Percentiles rank a stretch among this genome's conserved stretches.
These are phyloP conservation scores for Dendrobium officinale DNA, from an alignment of 106 monocot genomes.

Conservation along the genomic window DNA sequence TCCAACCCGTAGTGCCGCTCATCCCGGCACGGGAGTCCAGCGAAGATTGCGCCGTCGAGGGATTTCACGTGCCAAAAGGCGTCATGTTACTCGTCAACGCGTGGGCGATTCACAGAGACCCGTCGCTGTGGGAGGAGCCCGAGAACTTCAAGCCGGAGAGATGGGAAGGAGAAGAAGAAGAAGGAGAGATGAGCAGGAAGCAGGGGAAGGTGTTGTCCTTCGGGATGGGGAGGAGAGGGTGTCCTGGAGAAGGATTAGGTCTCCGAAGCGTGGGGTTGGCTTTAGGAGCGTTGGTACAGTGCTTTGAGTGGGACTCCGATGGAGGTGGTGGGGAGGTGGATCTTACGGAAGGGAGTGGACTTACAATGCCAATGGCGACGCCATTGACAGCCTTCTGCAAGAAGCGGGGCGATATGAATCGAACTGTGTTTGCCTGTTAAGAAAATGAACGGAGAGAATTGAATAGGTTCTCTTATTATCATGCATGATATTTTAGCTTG, in stretches of 20 bases:
- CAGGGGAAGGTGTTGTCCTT: constrained; percentile 12
- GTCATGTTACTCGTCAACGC: constrained; percentile 12
- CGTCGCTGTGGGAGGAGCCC: background rate
- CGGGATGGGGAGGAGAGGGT: constrained; percentile 34
- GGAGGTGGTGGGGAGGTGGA: constrained; percentile 10
- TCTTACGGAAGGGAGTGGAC: constrained; percentile 11
- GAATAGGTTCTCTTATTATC: no score
- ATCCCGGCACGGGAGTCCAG: constrained; percentile 10
- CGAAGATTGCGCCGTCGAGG: constrained; percentile 10
- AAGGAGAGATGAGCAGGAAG: background rate
- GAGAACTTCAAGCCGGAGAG: constrained; percentile 9
- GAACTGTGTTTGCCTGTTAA: no score
- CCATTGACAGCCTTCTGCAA: background rate
- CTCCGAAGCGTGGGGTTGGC: constrained; percentile 7
- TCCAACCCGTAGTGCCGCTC: constrained; percentile 5
- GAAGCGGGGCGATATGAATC: background rate
- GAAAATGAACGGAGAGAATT: no score
- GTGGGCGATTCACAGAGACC: constrained; percentile 13
- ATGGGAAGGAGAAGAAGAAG: background rate
- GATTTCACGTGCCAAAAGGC: constrained; percentile 5
- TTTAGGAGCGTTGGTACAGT: constrained; percentile 19
- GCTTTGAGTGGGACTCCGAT: constrained; percentile 33
- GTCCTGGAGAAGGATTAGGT: constrained; percentile 26
- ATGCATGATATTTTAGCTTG: no score
- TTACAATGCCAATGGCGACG: constrained; percentile 14